phyloP scores from a whole-genome alignment of 2,329 filamentous ascomycete genomes.

The Cryphonectria carpinicola region DNA sequence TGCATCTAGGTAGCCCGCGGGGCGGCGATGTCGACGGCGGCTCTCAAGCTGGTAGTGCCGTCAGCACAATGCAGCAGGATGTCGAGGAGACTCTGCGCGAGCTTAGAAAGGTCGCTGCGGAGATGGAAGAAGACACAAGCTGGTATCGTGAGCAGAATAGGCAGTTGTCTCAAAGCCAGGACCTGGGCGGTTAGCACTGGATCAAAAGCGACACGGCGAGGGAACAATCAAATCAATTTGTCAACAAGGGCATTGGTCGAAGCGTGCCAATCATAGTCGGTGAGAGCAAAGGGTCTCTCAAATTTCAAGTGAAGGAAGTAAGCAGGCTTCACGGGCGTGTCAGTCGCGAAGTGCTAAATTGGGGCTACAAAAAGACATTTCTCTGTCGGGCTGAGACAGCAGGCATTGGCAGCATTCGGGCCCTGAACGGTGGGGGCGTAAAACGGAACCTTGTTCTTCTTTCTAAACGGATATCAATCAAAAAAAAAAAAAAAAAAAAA shows the following conservation, averaged over 20 bases:
- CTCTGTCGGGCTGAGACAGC: not conserved
- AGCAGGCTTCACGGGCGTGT: not conserved
- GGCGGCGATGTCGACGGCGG: conserved; percentile 30
- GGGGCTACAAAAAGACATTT: not conserved
- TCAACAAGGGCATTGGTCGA: not conserved
- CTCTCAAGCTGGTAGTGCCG: conserved; percentile 56
- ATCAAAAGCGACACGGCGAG: conserved; percentile 36
- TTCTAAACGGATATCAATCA: conserved; percentile 5
- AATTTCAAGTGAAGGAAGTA: not conserved
- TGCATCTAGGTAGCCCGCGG: conserved; percentile 18
- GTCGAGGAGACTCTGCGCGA: conserved; percentile 45
- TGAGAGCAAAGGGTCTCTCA: not conserved
- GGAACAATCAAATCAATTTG: not conserved
- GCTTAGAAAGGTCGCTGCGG: conserved; percentile 46
- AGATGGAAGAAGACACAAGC: conserved; percentile 50
- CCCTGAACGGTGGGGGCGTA: not conserved
- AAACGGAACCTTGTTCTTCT: not conserved
- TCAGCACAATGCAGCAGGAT: conserved; percentile 36
- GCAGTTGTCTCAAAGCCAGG: conserved; percentile 35
- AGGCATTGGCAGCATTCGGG: not conserved
- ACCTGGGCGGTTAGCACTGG: conserved; percentile 37
- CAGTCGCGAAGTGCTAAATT: not conserved
- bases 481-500: conserved; percentile 7
- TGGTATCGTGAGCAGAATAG: conserved; percentile 53
- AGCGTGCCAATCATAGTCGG: not conserved